Base-by-base conservation (phyloP, 495 filamentous ascomycete genomes). In the Penicillium pulvis region DNA sequence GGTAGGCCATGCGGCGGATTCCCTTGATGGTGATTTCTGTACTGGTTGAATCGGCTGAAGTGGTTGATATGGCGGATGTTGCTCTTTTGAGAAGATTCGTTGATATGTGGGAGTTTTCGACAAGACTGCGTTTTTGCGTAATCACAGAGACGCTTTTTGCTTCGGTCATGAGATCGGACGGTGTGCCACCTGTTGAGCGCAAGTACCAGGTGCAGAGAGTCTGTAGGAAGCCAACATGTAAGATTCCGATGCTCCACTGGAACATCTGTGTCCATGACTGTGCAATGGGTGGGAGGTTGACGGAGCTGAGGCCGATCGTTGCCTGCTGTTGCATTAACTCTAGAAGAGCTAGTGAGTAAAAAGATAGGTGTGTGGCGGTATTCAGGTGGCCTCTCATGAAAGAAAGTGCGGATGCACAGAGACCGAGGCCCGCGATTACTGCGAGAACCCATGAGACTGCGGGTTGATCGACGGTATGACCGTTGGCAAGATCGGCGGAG, bases 241-340 rank as follows among this genome's bases (percentile, higher is more conserved):
- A 94, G 67, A 98, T 93, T 64, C 93, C 93, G 90, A 98, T 94
- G 70, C 87, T 93, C 93, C 93, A 98, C 71, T 93, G 87, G 79
- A 97, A 97, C 68, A 97, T 95, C 78, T 97, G 93, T 1, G 93
- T 97, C 93, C 93, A 98, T 0, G 93, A 81, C 65, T 88, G 82
- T 41, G 95, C 93, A 46, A 96, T 89, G 1, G 93, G 93, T 3
- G 93, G 93, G 45, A 97, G 83, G 23, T 81, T 80, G n/a, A 97
- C 86, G 20, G 87, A 90, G 46, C 33, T 36, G 33, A 36, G 33
- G 12, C 33, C 33, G 33, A 36, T 36, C 10, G 10, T 36, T 10
- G 33, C 33, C 12, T 36, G 33, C 2, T 4, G 12, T 12, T 36
- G 33, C 33, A 36, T 36, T 3, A 36, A 12, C 6, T 10, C 12